These are phyloP conservation scores for Nannizziopsis barbatae DNA, from an alignment of 2,329 filamentous ascomycete species.

Conservation along the genomic window DNA sequence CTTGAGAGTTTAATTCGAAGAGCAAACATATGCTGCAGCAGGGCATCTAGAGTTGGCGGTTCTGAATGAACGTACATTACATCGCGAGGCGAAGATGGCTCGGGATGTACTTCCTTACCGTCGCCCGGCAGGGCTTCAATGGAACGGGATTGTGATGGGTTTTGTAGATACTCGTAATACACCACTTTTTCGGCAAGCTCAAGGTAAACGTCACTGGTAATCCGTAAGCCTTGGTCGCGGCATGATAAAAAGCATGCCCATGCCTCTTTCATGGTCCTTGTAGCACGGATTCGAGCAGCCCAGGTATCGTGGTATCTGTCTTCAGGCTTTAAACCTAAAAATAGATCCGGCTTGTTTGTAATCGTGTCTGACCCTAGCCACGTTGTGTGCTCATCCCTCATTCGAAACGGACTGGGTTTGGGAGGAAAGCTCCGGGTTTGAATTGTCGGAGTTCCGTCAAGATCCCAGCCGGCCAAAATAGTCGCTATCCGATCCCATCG, in stretches of 20 bases:
- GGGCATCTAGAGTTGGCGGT: slow-evolving; percentile 42
- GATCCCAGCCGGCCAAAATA: slow-evolving; percentile 52
- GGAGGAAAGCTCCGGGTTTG: slow-evolving; percentile 44
- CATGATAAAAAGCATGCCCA: slow-evolving; percentile 54
- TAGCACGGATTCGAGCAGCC: slow-evolving; percentile 48
- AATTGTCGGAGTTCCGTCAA: slow-evolving; percentile 51
- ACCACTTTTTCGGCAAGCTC: slow-evolving; percentile 49
- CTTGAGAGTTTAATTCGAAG: slow-evolving; percentile 35
- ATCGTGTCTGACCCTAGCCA: neutral
- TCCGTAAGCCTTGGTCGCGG: slow-evolving; percentile 33
- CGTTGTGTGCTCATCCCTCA: slow-evolving; percentile 3
- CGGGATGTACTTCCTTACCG: slow-evolving; percentile 42
- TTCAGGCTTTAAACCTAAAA: slow-evolving; percentile 1
- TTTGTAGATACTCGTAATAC: slow-evolving; percentile 20
- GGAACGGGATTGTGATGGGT: neutral
- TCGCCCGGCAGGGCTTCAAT: slow-evolving; percentile 43
- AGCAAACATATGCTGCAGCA: slow-evolving; percentile 42
- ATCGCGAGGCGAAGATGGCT: slow-evolving; percentile 47
- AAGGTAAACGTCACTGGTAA: slow-evolving; percentile 38
- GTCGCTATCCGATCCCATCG: slow-evolving; percentile 44
- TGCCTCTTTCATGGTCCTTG: slow-evolving; percentile 51
- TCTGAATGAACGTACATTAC: slow-evolving; percentile 46
- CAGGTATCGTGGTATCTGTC: slow-evolving; percentile 32
- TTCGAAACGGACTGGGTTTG: slow-evolving; percentile 5
- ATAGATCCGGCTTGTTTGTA: neutral